Evolutionary conservation across 2,329 filamentous ascomycete species (phyloP).

Genomic region (Balansia obtecta): DNA sequence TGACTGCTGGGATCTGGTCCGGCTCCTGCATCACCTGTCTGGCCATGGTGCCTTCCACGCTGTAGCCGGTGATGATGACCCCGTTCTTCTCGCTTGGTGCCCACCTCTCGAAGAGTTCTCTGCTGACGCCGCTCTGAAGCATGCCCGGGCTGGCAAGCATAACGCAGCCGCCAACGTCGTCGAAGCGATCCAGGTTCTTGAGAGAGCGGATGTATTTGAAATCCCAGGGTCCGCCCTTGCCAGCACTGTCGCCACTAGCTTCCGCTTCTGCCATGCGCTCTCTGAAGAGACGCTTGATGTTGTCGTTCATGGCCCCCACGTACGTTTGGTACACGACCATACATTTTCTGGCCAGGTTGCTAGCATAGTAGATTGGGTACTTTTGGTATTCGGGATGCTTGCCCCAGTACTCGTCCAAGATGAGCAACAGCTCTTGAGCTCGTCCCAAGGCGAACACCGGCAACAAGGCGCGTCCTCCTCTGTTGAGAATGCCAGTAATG

Average conservation of each 20-base stretch:
- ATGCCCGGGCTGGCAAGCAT: conserved; percentile 98
- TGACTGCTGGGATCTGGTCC: conserved; percentile 87
- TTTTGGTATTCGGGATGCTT: conserved; percentile 81
- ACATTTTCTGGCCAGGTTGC: conserved; percentile 86
- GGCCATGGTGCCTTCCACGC: conserved; percentile 96
- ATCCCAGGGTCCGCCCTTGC: conserved; percentile 86
- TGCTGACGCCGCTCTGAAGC: conserved; percentile 90
- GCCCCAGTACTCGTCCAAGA: conserved; percentile 93
- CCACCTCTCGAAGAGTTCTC: conserved; percentile 89
- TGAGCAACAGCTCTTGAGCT: conserved; percentile 86
- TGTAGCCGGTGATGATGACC: conserved; percentile 98
- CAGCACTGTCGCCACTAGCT: conserved; percentile 58
- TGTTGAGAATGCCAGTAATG: conserved; percentile 80
- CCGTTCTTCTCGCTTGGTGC: conserved; percentile 93
- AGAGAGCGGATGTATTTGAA: conserved; percentile 89
- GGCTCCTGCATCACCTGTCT: conserved; percentile 92
- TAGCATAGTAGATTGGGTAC: conserved; percentile 93
- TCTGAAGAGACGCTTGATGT: conserved; percentile 90
- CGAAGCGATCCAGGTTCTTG: conserved; percentile 88
- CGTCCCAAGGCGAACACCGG: conserved; percentile 90
- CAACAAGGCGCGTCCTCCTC: conserved; percentile 84
- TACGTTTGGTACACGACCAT: conserved; percentile 99
- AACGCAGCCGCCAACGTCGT: conserved; percentile 88
- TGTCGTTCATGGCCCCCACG: conserved; percentile 97
- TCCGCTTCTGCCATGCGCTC: conserved; percentile 88